Base-by-base conservation (phyloP, 2,329 filamentous ascomycete species). In the Hypoxylon sp. region DNA sequence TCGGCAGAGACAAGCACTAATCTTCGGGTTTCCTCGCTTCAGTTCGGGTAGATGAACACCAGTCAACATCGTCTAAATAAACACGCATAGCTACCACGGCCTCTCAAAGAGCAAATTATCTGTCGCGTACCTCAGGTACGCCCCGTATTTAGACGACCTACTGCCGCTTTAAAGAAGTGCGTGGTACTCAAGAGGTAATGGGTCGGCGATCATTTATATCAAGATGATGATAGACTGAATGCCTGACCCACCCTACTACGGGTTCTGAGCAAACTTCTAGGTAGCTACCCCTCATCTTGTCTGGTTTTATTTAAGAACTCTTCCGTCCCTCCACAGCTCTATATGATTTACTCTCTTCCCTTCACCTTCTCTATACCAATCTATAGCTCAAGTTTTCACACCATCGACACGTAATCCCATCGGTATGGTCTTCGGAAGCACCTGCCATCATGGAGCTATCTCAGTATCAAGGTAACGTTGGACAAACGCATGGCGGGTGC, bases 381-480 rank as follows among this genome's bases (percentile, higher is more conserved):
- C 17, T 37, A 31, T 39, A 39, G 22, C 58, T 51, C 31, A 35
- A 46, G 11, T 14, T 33, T 24, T 33, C 22, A 33, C 13, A 31
- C 50, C 29, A 31, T 42, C 55, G 24, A 68, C 44, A 61, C 9
- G 47, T 53, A 13, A 57, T 50, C 47, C 61, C 48, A 68, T 37
- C 29, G 71, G 71, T 73, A 73, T 60, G 64, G 54, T 63, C 54
- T 35, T 54, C 26, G 50, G 65, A 62, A 73, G 71, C 59, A 52
- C 59, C 50, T 65, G 57, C 54, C 75, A 75, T 73, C 63, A 78
- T 80, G 77, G 76, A 78, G 68, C 70, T 76, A 78, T 79, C 73
- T 72, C 72, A 74, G 74, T 77, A 79, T 81, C 80, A 80, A 82
- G 80, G 80, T 81, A 81, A 80, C 77, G 77, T 78, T 77, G 69